Evolutionary conservation across 2,329 filamentous ascomycete genomes (phyloP).

Genomic region (Scedosporium dehoogii): DNA sequence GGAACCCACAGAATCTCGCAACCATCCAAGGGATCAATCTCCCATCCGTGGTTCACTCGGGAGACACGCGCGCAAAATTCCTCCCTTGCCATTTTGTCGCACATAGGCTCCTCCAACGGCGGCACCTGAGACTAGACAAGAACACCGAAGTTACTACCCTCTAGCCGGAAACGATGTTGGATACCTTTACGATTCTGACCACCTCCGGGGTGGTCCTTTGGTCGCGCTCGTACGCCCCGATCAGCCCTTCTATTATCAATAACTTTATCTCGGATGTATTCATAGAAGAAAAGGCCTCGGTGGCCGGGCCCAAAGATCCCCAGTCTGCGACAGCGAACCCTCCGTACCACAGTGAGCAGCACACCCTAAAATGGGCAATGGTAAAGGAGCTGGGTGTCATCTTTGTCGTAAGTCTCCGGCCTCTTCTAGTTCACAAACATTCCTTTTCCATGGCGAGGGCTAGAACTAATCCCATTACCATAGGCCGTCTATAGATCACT

Average conservation of each 20-base stretch:
- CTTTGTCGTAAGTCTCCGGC: conserved; percentile 59
- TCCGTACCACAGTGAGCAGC: conserved; percentile 81
- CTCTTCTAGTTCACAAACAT: neutral
- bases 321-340: conserved; percentile 54
- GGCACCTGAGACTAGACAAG: neutral
- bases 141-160: neutral
- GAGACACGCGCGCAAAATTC: too few species aligned
- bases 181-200: conserved; percentile 93
- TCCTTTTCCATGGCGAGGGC: neutral
- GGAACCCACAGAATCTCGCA: too few species aligned
- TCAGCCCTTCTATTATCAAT: conserved; percentile 80
- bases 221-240: conserved; percentile 76
- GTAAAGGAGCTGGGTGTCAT: conserved; percentile 90
- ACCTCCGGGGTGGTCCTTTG: conserved; percentile 95
- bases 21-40: too few species aligned
- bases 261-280: conserved; percentile 93
- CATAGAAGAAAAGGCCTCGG: conserved; percentile 79
- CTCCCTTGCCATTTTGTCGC: neutral
- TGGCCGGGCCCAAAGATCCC: conserved; percentile 48
- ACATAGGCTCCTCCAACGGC: neutral
- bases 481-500: conserved; percentile 96
- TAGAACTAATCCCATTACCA: neutral
- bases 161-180: conserved; percentile 56
- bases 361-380: conserved; percentile 88
- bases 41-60: too few species aligned